A percentile compares a stretch with the other conserved stretches of the same genome.
Conservation (phyloP, 306 rosid genomes). For the Malus orientalis region DNA sequence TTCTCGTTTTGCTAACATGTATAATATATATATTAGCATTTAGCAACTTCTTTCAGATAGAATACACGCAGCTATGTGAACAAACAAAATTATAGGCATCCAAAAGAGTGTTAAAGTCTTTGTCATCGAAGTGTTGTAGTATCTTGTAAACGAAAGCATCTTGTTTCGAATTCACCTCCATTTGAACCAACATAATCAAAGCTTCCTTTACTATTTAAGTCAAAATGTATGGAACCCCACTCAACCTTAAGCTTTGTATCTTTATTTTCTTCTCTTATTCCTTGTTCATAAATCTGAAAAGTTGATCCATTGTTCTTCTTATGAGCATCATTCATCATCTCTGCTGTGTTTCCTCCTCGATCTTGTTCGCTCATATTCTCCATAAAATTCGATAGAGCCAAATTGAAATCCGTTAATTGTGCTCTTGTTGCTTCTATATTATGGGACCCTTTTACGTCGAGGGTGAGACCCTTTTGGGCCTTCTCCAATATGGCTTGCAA, state of each 20-base stretch:
- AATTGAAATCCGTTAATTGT: slow-evolving; percentile 56
- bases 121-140: too few relatives aligned
- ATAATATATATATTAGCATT: too few relatives aligned
- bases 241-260: slow-evolving; percentile 44
- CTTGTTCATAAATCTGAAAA: slow-evolving; percentile 30
- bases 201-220: slow-evolving; percentile 62
- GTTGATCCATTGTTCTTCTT: slow-evolving; percentile 19
- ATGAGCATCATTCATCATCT: slow-evolving; percentile 22
- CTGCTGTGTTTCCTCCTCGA: slow-evolving; percentile 32
- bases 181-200: slow-evolving; percentile 46
- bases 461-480: slow-evolving; percentile 60
- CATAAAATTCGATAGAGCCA: slow-evolving; percentile 52
- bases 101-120: too few relatives aligned
- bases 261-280: slow-evolving; percentile 29
- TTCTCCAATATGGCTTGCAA: slow-evolving; percentile 41
- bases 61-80: too few relatives aligned
- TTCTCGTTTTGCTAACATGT: too few relatives aligned
- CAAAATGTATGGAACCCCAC: slow-evolving; percentile 45
- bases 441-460: slow-evolving; percentile 35
- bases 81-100: too few relatives aligned
- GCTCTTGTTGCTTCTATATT: slow-evolving; percentile 49
- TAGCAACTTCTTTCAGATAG: too few relatives aligned
- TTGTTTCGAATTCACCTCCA: slow-evolving; percentile 52
- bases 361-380: slow-evolving; percentile 55
- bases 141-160: not conserved